These are phyloP conservation scores for Coemansia sp. DNA, from an alignment of 192 early-diverging fungal species.

Conservation along the genomic window DNA sequence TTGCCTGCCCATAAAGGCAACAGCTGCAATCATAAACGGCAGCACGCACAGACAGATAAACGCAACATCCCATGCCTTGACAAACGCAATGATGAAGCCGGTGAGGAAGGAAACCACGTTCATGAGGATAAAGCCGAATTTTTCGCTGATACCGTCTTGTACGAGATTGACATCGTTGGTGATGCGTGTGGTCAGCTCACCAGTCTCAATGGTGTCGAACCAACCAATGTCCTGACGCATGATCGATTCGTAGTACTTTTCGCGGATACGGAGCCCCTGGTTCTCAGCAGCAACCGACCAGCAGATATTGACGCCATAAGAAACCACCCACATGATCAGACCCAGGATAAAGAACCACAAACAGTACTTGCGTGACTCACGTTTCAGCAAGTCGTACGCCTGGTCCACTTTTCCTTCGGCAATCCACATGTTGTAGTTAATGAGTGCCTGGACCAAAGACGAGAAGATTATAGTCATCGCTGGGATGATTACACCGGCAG, in stretches of 20 bases:
- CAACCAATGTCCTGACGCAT: constrained; percentile 88
- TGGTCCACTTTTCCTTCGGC: background rate
- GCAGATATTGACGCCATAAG: constrained; percentile 40
- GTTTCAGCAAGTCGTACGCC: constrained; percentile 25
- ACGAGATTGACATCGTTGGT: constrained; percentile 81
- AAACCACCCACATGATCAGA: constrained; percentile 37
- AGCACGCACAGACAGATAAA: constrained; percentile 76
- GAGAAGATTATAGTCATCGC: constrained; percentile 52
- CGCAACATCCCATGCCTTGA: constrained; percentile 77
- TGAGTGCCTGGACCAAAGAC: constrained; percentile 24
- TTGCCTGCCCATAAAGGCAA: constrained; percentile 57
- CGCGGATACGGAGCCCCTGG: constrained; percentile 75
- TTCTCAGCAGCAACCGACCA: constrained; percentile 57
- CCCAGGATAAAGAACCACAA: constrained; percentile 46
- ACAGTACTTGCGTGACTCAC: constrained; percentile 42
- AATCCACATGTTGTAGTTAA: constrained; percentile 19
- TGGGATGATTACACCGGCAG: constrained; percentile 44
- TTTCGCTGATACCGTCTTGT: constrained; percentile 86
- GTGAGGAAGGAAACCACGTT: constrained; percentile 68
- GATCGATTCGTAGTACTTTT: constrained; percentile 74
- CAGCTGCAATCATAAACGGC: constrained; percentile 65
- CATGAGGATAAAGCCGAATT: constrained; percentile 70
- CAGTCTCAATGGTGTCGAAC: constrained; percentile 78
- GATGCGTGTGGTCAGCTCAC: constrained; percentile 81
- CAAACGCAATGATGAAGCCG: constrained; percentile 78